phyloP scores from a whole-genome alignment of 768 basidiomycete genomes.

The Tephrocybe sp. region DNA sequence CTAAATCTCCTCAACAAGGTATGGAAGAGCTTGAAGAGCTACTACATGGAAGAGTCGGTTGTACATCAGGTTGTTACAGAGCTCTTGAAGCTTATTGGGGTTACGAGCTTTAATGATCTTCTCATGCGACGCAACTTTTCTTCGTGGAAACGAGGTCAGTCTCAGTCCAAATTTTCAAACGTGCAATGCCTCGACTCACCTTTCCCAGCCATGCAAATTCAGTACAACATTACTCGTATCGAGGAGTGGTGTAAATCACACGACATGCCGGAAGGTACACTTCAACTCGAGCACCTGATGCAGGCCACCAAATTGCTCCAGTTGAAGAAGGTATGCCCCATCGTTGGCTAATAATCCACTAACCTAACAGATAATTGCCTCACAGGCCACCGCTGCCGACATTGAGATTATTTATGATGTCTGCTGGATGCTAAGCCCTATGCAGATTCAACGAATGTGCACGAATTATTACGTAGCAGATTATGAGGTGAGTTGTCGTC shows the following conservation, averaged over 20 bases:
- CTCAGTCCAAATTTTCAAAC: background rate
- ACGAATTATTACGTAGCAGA: slow-evolving; percentile 99
- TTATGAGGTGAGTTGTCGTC: slow-evolving; percentile 71
- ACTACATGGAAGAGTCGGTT: slow-evolving; percentile 97
- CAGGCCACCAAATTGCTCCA: slow-evolving; percentile 98
- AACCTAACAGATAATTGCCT: slow-evolving; percentile 10
- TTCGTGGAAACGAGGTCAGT: slow-evolving; percentile 96
- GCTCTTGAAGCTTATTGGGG: slow-evolving; percentile 91
- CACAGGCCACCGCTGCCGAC: slow-evolving; percentile 85
- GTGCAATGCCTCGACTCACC: background rate
- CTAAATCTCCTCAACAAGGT: slow-evolving; percentile 96
- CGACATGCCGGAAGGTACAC: slow-evolving; percentile 97
- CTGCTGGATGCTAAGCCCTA: slow-evolving; percentile 99
- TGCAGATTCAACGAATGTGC: slow-evolving; percentile 99
- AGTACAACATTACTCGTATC: slow-evolving; percentile 97
- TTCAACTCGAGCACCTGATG: slow-evolving; percentile 98
- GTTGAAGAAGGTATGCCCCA: slow-evolving; percentile 79
- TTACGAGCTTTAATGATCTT: slow-evolving; percentile 97
- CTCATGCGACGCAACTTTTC: slow-evolving; percentile 99
- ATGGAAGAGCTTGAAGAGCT: slow-evolving; percentile 97
- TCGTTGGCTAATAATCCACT: background rate
- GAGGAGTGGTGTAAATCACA: slow-evolving; percentile 99
- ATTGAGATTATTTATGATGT: slow-evolving; percentile 99
- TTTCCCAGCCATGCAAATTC: slow-evolving; percentile 94
- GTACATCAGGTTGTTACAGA: slow-evolving; percentile 95